Percentiles rank a stretch among this genome's conserved stretches.
Conservation (phyloP, 148 eudicot species). For the Diospyros lotus region DNA sequence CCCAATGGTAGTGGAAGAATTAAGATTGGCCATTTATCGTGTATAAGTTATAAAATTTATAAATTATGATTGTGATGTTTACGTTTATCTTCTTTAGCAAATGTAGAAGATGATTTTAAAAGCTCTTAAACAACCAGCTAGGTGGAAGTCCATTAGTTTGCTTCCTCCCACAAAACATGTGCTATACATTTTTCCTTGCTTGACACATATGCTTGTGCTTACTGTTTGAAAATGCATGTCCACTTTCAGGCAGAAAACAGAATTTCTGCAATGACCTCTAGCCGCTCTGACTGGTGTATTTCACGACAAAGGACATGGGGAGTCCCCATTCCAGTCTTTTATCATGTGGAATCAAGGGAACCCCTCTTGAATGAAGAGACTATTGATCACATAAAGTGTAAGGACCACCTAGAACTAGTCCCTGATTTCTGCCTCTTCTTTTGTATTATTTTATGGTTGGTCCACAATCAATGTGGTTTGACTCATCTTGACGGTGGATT, state of each 20-base stretch:
- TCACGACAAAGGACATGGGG: constrained; percentile 99
- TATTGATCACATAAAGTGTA: constrained; percentile 75
- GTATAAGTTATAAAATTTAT: too few species aligned
- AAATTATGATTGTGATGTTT: too few species aligned
- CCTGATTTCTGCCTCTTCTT: neutral
- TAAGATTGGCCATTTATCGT: too few species aligned
- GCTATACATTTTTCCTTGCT: neutral
- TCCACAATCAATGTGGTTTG: neutral
- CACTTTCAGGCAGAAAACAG: constrained; percentile 69
- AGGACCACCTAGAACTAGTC: constrained; percentile 15
- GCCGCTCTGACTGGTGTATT: constrained; percentile 99
- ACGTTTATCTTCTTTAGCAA: too few species aligned
- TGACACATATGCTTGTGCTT: neutral
- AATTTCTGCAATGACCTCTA: constrained; percentile 81
- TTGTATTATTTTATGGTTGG: neutral
- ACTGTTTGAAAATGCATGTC: neutral
- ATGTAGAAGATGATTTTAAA: too few species aligned
- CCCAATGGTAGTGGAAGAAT: too few species aligned
- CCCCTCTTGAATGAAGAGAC: constrained; percentile 80
- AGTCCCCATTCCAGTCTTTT: constrained; percentile 96
- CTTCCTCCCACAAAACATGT: too few species aligned
- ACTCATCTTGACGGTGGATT: neutral
- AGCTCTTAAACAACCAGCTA: too few species aligned
- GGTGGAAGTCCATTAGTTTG: too few species aligned
- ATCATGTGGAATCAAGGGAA: constrained; percentile 79